Conservation (phyloP, 2,329 filamentous ascomycete genomes). For the Cladosporium austrohemisphaericum region DNA sequence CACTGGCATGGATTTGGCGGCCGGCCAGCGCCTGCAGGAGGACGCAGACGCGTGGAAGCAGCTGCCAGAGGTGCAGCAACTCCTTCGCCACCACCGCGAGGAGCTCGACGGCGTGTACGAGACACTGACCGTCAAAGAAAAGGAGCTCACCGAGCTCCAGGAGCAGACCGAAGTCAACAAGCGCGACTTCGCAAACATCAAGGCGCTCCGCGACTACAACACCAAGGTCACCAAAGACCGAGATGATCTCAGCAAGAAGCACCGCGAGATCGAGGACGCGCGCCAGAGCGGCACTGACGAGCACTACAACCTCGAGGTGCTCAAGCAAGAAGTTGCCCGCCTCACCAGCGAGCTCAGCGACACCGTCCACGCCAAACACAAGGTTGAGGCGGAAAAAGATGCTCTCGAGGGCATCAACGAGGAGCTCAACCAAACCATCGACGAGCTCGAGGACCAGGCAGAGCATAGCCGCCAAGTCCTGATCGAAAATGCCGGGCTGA, state of each 20-base stretch:
- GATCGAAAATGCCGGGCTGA: neutral
- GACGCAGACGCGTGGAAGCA: neutral
- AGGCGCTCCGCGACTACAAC: neutral
- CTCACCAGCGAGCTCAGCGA: neutral
- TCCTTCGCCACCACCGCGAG: neutral
- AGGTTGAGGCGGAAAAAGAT: neutral
- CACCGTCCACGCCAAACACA: neutral
- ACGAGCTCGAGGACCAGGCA: neutral
- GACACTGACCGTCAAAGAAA: too few species aligned
- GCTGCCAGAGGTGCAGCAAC: too few species aligned
- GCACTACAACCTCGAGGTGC: too few species aligned
- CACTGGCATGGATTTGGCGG: neutral
- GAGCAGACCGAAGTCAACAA: too few species aligned
- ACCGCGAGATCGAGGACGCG: neutral
- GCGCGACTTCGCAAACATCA: neutral
- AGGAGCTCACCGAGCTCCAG: too few species aligned
- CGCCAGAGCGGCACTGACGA: too few species aligned
- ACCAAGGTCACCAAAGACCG: neutral
- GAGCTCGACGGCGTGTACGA: too few species aligned
- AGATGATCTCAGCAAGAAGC: neutral
- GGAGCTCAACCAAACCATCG: neutral
- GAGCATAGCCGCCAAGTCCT: neutral
- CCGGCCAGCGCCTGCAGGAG: conserved; percentile 1
- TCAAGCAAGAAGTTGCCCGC: too few species aligned
- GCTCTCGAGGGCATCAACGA: neutral